These are phyloP conservation scores for Sporothrix luriei DNA, from an alignment of 2,329 filamentous ascomycete species.

Conservation along the genomic window DNA sequence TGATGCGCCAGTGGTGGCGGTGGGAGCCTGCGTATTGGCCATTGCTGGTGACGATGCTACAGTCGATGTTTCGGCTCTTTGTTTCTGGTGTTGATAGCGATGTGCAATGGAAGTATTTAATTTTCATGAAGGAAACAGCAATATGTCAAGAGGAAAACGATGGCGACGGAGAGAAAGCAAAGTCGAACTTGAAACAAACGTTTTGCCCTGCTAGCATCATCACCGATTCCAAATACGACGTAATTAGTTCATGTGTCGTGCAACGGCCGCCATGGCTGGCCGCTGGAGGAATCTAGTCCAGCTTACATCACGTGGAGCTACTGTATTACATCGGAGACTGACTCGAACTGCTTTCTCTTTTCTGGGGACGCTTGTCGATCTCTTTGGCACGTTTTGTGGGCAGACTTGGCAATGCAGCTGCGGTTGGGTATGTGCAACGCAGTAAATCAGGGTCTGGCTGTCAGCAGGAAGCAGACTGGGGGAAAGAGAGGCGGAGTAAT, in stretches of 20 bases:
- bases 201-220: background rate
- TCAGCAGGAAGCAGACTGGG: background rate
- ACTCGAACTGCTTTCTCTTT: background rate
- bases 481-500: background rate
- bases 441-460: background rate
- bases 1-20: background rate
- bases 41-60: background rate
- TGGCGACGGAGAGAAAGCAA: too few relatives aligned
- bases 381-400: constrained; percentile 4
- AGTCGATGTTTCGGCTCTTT: background rate
- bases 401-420: background rate
- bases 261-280: too few relatives aligned
- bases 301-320: background rate
- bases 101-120: background rate
- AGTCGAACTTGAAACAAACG: background rate
- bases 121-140: background rate
- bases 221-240: background rate
- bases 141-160: too few relatives aligned
- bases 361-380: background rate
- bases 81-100: background rate
- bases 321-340: background rate
- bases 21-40: background rate
- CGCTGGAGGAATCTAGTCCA: background rate
- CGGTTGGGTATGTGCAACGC: background rate
- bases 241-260: too few relatives aligned